phyloP scores from a whole-genome alignment of 768 basidiomycete genomes.

The Lentinula raphanica region DNA sequence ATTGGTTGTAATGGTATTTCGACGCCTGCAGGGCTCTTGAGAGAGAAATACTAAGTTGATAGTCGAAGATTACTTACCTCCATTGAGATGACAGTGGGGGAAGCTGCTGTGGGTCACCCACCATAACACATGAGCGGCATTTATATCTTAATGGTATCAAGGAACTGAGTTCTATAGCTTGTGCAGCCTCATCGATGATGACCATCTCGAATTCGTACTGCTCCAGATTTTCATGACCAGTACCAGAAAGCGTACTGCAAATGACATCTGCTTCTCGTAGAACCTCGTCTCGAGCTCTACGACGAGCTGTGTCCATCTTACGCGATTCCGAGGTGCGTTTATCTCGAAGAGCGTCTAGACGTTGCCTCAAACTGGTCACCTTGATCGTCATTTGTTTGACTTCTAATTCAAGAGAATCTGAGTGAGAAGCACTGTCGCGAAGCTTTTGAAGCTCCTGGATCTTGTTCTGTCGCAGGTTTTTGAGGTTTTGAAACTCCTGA shows the following conservation, averaged over 20 bases:
- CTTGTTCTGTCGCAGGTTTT: constrained; percentile 52
- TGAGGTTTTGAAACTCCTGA: constrained; percentile 65
- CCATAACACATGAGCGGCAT: constrained; percentile 82
- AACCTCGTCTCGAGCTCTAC: constrained; percentile 71
- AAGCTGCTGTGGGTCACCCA: constrained; percentile 94
- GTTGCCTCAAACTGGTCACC: constrained; percentile 57
- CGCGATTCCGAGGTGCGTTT: constrained; percentile 76
- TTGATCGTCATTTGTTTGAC: constrained; percentile 58
- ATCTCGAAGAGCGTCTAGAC: constrained; percentile 76
- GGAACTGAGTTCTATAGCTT: constrained; percentile 91
- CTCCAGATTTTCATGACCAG: constrained; percentile 84
- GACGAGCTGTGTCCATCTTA: constrained; percentile 74
- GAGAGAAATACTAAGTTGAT: not conserved
- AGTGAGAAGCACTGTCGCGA: constrained; percentile 52
- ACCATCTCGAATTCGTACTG: constrained; percentile 89
- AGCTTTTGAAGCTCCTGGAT: constrained; percentile 49
- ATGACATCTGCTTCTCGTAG: constrained; percentile 88
- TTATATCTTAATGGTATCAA: constrained; percentile 91
- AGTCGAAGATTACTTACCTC: constrained; percentile 24
- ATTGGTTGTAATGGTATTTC: constrained; percentile 78
- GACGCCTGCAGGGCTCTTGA: constrained; percentile 41
- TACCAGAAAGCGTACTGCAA: constrained; percentile 88
- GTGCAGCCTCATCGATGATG: constrained; percentile 97
- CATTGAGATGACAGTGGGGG: constrained; percentile 75
- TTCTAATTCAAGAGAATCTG: constrained; percentile 61